Conservation (phyloP, 1,284 basidiomycete genomes). For the Cryptococcus depauperatus region DNA sequence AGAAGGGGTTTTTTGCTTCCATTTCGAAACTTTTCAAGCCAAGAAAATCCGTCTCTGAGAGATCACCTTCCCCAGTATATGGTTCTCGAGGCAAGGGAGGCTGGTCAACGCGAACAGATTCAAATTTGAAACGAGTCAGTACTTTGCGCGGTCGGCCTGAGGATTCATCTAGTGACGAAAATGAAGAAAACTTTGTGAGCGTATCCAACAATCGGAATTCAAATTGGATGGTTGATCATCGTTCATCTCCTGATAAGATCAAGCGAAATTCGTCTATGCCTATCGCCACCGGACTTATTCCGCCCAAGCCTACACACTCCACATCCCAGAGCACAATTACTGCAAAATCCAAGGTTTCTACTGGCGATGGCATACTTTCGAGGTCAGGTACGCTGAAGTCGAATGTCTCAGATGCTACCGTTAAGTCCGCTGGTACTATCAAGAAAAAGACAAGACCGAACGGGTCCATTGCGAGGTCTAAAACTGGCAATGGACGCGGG, state of each 20-base stretch:
- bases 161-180: constrained; percentile 37
- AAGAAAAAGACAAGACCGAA: constrained; percentile 27
- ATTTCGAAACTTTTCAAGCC: constrained; percentile 40
- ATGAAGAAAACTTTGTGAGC: constrained; percentile 31
- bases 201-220: constrained; percentile 36
- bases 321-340: constrained; percentile 30
- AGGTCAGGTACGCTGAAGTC: constrained; percentile 27
- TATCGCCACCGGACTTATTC: constrained; percentile 31
- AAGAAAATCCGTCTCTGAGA: constrained; percentile 16
- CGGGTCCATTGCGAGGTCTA: constrained; percentile 28
- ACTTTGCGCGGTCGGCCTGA: constrained; percentile 21
- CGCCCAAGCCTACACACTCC: constrained; percentile 25
- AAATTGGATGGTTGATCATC: constrained; percentile 34
- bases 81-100: constrained; percentile 18
- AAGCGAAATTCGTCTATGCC: constrained; percentile 29
- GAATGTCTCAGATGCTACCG: constrained; percentile 17
- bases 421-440: constrained; percentile 17
- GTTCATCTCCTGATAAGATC: constrained; percentile 1
- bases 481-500: constrained; percentile 3
- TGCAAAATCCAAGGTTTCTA: constrained; percentile 5
- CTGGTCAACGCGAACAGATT: constrained; percentile 42
- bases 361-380: constrained; percentile 7
- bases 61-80: constrained; percentile 33
- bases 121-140: constrained; percentile 32
- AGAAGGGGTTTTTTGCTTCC: constrained; percentile 41